phyloP scores from a whole-genome alignment of 306 rosid genomes.

The Prunus kanzakura region DNA sequence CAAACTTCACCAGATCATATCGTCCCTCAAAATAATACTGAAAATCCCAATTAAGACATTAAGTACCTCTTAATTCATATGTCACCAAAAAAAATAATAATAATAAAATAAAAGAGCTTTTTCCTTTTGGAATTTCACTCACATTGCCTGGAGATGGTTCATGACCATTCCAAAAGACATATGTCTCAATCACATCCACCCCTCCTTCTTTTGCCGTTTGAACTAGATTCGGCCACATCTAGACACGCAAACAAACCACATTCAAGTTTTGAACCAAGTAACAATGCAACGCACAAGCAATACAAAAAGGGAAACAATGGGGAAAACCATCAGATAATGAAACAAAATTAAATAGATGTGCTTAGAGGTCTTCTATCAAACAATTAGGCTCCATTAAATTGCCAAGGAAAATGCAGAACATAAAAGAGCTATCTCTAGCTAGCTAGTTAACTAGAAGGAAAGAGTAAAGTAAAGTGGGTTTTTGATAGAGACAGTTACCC shows the following conservation, averaged over 20 bases:
- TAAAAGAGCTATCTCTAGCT: no score
- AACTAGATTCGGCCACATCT: constrained; percentile 95
- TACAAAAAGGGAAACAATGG: not conserved
- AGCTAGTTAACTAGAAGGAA: not conserved
- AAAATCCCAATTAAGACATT: not conserved
- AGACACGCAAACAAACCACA: constrained; percentile 16
- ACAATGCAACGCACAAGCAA: not conserved
- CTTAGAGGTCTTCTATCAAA: not conserved
- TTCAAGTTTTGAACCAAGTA: not conserved
- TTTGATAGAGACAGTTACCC: constrained; percentile 27
- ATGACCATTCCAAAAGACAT: constrained; percentile 96
- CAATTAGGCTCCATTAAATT: not conserved
- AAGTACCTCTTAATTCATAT: not conserved
- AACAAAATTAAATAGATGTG: not conserved
- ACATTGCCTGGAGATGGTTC: constrained; percentile 88
- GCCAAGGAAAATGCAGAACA: not conserved
- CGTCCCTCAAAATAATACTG: constrained; percentile 55
- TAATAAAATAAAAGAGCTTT: not conserved
- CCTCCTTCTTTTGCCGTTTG: constrained; percentile 91
- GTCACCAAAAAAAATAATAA: not conserved
- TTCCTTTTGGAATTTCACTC: constrained; percentile 22
- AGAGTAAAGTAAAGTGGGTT: not conserved
- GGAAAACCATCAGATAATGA: not conserved
- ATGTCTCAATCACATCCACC: constrained; percentile 76
- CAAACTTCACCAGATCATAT: constrained; percentile 57